Conservation (phyloP, 129 eudicot species). For the Flaveria trinervia region DNA sequence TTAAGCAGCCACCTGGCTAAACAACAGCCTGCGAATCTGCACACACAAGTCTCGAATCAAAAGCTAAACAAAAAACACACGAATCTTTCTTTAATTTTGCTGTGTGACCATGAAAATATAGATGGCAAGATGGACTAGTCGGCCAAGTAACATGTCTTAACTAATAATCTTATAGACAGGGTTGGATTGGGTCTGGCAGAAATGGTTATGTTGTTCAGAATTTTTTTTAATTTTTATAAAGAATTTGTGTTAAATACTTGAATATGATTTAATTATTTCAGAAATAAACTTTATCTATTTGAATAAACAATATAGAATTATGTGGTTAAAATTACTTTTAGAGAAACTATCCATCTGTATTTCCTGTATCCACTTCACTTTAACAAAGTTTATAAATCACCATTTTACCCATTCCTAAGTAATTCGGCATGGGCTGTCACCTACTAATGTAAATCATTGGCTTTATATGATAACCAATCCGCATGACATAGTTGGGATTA, state of each 20-base stretch:
- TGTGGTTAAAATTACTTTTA: background rate
- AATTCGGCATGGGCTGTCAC: background rate
- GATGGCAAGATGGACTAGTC: background rate
- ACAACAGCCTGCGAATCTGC: conserved; percentile 48
- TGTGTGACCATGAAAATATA: background rate
- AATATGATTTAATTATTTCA: background rate
- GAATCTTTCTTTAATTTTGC: background rate
- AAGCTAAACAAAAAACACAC: background rate
- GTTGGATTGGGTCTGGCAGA: background rate
- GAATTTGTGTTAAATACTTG: background rate
- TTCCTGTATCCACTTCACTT: background rate
- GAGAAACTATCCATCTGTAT: background rate
- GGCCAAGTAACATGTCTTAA: background rate
- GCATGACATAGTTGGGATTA: background rate
- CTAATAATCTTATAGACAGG: background rate
- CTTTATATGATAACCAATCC: conserved; percentile 3
- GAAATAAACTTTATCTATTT: background rate
- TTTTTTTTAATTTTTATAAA: background rate
- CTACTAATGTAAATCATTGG: background rate
- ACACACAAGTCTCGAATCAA: conserved; percentile 8
- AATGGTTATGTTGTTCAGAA: background rate
- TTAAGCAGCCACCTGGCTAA: conserved; percentile 41
- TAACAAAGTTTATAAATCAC: background rate
- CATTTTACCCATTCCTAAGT: background rate
- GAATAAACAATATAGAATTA: background rate